Percentiles rank a stretch among this genome's conserved stretches.
phyloP scores from a whole-genome alignment of 495 filamentous ascomycete species.

The Elaphomyces granulatus region DNA sequence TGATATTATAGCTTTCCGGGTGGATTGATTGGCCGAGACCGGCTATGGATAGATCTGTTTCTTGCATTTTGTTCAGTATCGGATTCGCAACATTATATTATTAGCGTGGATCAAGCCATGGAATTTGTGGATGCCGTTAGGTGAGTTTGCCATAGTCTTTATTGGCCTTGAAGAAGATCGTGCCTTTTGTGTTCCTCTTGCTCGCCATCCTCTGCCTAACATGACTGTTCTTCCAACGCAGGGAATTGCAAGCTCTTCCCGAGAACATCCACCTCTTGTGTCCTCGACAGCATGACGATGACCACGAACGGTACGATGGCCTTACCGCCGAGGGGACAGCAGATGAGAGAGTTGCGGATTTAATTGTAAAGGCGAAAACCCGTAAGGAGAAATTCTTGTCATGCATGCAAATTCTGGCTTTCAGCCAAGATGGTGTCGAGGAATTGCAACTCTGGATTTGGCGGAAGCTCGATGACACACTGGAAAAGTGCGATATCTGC shows the following conservation, averaged over 20 bases:
- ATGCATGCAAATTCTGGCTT: constrained; percentile 53
- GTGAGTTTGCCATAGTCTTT: constrained; percentile 14
- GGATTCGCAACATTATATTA: no score
- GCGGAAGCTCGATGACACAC: constrained; percentile 34
- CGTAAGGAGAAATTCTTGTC: constrained; percentile 45
- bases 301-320: constrained; percentile 41
- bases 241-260: constrained; percentile 33
- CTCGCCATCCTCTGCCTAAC: neutral
- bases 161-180: constrained; percentile 7
- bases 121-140: constrained; percentile 30
- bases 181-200: neutral
- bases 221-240: constrained; percentile 7
- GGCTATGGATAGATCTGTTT: no score
- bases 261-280: constrained; percentile 36
- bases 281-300: constrained; percentile 32
- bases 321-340: constrained; percentile 17
- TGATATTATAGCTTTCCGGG: no score
- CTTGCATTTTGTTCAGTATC: no score
- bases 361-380: constrained; percentile 33
- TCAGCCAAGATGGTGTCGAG: constrained; percentile 45
- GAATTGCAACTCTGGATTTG: constrained; percentile 44
- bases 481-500: constrained; percentile 65
- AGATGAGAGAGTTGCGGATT: constrained; percentile 20
- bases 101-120: constrained; percentile 24
- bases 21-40: no score